phyloP scores from a whole-genome alignment of 768 basidiomycete genomes.

The Boletus patriciae region DNA sequence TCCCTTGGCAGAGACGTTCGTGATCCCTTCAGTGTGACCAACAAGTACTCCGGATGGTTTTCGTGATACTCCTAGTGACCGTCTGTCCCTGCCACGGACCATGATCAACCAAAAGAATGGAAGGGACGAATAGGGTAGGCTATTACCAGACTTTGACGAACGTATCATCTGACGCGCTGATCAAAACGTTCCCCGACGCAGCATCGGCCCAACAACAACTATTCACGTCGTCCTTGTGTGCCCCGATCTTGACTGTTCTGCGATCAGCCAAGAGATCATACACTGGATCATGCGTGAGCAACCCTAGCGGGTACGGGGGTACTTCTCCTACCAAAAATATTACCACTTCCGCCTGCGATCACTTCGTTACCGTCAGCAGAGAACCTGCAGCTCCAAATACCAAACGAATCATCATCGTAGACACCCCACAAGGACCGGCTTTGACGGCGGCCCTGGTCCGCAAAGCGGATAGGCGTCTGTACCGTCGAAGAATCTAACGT shows the following conservation, averaged over 20 bases:
- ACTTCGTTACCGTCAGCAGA: conserved; percentile 96
- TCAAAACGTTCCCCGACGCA: conserved; percentile 87
- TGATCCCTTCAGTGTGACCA: conserved; percentile 95
- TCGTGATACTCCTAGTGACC: conserved; percentile 45
- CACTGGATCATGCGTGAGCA: conserved; percentile 45
- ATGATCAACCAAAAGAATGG: neutral
- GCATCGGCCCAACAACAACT: conserved; percentile 96
- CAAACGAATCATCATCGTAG: conserved; percentile 50
- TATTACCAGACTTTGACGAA: conserved; percentile 95
- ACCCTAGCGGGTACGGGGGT: neutral
- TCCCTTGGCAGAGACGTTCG: conserved; percentile 92
- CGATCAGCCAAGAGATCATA: conserved; percentile 85
- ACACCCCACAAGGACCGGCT: conserved; percentile 33
- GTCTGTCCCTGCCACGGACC: conserved; percentile 45
- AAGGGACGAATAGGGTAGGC: neutral
- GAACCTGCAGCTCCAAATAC: conserved; percentile 94
- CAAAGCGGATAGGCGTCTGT: conserved; percentile 64
- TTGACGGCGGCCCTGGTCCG: conserved; percentile 45
- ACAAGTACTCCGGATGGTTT: conserved; percentile 92
- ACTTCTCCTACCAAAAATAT: conserved; percentile 61
- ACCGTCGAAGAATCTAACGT: conserved; percentile 59
- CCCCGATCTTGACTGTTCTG: conserved; percentile 81
- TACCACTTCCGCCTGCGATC: conserved; percentile 85
- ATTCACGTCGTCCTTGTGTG: conserved; percentile 90
- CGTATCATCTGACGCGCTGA: conserved; percentile 93